Evolutionary conservation across 75 land plant genomes (phyloP).

Genomic region (Isoetes taiwanensis): DNA sequence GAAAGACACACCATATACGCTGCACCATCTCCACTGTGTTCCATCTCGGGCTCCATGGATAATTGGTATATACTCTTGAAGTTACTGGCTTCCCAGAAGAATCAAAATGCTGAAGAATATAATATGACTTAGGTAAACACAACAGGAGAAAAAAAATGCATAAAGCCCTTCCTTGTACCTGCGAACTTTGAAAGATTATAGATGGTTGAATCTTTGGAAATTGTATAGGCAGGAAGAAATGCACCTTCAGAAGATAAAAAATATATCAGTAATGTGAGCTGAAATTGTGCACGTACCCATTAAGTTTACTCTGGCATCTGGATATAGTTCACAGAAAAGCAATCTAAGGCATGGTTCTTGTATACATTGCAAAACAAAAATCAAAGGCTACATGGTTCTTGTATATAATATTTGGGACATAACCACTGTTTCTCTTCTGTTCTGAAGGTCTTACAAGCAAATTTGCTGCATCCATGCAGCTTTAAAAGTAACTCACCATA

Average conservation of each 20-base stretch:
- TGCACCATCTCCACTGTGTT: slow-evolving; percentile 60
- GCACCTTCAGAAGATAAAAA: slow-evolving; percentile 33
- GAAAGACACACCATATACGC: slow-evolving; percentile 45
- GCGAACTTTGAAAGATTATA: slow-evolving; percentile 65
- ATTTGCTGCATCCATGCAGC: neutral
- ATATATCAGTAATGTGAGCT: neutral
- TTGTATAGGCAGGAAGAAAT: slow-evolving; percentile 49
- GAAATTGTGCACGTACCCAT: neutral
- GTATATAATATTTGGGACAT: too few species aligned
- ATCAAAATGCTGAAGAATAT: slow-evolving; percentile 51
- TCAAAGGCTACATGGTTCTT: too few species aligned
- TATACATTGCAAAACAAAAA: too few species aligned
- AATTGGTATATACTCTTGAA: slow-evolving; percentile 46
- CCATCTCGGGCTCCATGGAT: slow-evolving; percentile 99
- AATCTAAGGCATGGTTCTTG: too few species aligned
- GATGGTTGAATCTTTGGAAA: slow-evolving; percentile 76
- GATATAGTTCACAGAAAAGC: neutral
- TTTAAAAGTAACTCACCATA: slow-evolving; percentile 38
- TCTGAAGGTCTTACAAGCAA: neutral
- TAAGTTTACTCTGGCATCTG: neutral
- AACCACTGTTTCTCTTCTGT: neutral
- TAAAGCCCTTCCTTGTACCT: slow-evolving; percentile 25
- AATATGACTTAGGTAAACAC: neutral
- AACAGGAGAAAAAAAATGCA: neutral
- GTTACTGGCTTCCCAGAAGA: slow-evolving; percentile 40